Base-by-base conservation (phyloP, 2,329 filamentous ascomycete species). In the Colletotrichum lupini region DNA sequence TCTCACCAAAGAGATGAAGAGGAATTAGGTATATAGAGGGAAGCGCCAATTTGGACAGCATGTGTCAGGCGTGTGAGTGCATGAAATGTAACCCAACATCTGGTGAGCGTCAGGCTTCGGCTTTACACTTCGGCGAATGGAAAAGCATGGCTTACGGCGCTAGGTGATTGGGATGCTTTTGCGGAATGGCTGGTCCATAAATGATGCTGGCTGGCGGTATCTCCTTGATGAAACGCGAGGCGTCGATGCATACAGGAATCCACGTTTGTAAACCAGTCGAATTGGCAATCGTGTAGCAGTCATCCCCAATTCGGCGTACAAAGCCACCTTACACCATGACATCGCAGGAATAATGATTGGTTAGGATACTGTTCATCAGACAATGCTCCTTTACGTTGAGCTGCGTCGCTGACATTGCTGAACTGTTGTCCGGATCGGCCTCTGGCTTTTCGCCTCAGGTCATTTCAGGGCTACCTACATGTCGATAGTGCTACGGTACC, bases 31-130 rank as follows among this genome's bases (percentile, higher is more conserved):
- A 46, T 66, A 11, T 66, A 83, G 5, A 84, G 46, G 0, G 78
- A 77, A 0, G 80, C 79, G 32, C 84, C 81, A 6, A 83, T 76
- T 79, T 78, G 4, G 82, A 79, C 1, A 85, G 70, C 3, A 77
- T 77, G 1, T 84, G 82, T 83, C 84, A 85, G 14, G 86, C 78
- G 46, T 82, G 81, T 7, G 84, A 83, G 5, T 79, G 79, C 68
- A 83, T 80, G 42, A 84, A 83, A 63, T 86, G 73, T 85, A 86
- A 5, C 83, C 86, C 4, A 84, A 87, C 42, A 87, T 81, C 83
- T 84, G 85, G 55, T 76, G 75, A 9, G 78, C 80, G 16, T 81
- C 81, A 0, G 76, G 64, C 12, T 5, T 19, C 22, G 3, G 58
- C 58, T 12, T 46, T 61, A 16, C 58, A 46, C 6, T 28, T 37